Conservation (phyloP, 768 basidiomycete genomes). For the Boletellus sp. region DNA sequence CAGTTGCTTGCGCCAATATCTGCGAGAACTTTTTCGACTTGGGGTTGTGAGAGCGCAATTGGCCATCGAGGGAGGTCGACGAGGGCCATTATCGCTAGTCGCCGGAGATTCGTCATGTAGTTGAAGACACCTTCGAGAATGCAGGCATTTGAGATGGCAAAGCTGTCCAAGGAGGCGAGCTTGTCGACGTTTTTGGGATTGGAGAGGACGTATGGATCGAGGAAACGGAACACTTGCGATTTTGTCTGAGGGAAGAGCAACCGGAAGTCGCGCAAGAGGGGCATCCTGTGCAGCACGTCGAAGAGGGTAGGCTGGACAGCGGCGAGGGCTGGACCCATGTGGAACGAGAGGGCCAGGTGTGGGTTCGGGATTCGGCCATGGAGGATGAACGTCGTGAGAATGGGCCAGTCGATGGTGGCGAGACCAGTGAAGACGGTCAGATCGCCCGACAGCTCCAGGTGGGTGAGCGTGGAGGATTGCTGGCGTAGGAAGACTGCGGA, state of each 20-base stretch:
- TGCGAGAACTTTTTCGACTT: slow-evolving; percentile 27
- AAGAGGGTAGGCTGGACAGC: slow-evolving; percentile 15
- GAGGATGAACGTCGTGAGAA: slow-evolving; percentile 27
- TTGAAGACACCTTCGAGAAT: slow-evolving; percentile 27
- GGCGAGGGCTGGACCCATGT: slow-evolving; percentile 2
- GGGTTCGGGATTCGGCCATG: slow-evolving; percentile 29
- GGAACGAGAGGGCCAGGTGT: slow-evolving; percentile 11
- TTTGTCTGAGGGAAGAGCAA: slow-evolving; percentile 31
- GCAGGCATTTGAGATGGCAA: slow-evolving; percentile 36
- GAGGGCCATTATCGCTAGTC: slow-evolving; percentile 31
- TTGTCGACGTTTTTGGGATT: slow-evolving; percentile 23
- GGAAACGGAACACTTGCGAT: slow-evolving; percentile 24
- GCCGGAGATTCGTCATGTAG: slow-evolving; percentile 26
- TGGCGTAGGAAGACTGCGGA: slow-evolving; percentile 29
- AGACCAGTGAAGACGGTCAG: slow-evolving; percentile 26
- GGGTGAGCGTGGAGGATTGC: slow-evolving; percentile 28
- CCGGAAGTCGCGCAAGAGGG: slow-evolving; percentile 28
- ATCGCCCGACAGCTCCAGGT: slow-evolving; percentile 32
- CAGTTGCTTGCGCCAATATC: slow-evolving; percentile 33
- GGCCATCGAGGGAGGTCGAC: slow-evolving; percentile 36
- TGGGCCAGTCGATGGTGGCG: slow-evolving; percentile 31
- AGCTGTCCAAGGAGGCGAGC: slow-evolving; percentile 33
- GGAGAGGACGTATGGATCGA: slow-evolving; percentile 21
- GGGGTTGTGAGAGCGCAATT: slow-evolving; percentile 33
- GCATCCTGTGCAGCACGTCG: slow-evolving; percentile 30